phyloP scores from a whole-genome alignment of 139 green algal species.

The Tetradesmus obliquus region DNA sequence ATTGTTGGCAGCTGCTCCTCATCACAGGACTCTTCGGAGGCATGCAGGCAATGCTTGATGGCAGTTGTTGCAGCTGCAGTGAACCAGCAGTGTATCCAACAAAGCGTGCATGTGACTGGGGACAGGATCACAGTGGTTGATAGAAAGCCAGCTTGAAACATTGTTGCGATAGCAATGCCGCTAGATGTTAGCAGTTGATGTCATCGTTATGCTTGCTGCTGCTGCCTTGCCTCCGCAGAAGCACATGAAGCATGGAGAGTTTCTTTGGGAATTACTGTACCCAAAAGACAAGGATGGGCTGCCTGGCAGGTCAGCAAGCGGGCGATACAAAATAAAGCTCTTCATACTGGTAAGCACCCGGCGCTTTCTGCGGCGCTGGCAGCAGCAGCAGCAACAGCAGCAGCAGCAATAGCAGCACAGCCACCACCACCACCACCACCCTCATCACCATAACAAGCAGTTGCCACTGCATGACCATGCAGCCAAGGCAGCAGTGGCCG shows the following conservation, averaged over 20 bases:
- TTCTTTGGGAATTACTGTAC: slow-evolving; percentile 83
- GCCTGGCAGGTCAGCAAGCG: slow-evolving; percentile 52
- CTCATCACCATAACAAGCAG: too few species aligned
- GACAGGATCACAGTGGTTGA: too few species aligned
- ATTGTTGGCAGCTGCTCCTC: neutral
- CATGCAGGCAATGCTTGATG: neutral
- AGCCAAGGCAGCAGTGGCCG: neutral
- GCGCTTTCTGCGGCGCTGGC: neutral
- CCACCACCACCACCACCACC: too few species aligned
- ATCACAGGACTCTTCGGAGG: neutral
- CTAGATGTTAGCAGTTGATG: neutral
- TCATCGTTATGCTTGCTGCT: neutral
- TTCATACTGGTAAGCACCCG: slow-evolving; percentile 69
- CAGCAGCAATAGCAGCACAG: neutral
- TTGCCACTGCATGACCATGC: too few species aligned
- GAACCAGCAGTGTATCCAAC: too few species aligned
- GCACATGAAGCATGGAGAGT: slow-evolving; percentile 59
- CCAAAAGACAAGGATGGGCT: slow-evolving; percentile 74
- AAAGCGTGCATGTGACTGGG: too few species aligned
- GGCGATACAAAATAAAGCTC: slow-evolving; percentile 75
- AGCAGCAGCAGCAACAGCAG: neutral
- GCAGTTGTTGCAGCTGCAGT: neutral
- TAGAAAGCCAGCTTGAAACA: neutral
- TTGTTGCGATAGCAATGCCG: neutral
- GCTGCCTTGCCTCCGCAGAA: slow-evolving; percentile 30